These are phyloP conservation scores for Fusarium sp. DNA, from an alignment of 2,329 filamentous ascomycete genomes.

Conservation along the genomic window DNA sequence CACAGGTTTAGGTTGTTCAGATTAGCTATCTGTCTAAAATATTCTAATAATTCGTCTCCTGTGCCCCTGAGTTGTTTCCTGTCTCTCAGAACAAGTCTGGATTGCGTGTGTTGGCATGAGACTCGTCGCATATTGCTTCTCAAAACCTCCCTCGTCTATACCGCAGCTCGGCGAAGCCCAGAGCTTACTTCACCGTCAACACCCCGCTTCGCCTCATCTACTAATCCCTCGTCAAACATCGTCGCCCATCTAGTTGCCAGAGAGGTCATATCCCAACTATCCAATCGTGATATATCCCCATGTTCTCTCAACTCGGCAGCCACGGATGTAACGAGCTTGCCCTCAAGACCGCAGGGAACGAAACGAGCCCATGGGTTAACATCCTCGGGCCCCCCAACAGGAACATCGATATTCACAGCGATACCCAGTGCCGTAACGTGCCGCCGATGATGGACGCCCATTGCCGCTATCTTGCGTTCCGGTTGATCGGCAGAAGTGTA, in stretches of 20 bases:
- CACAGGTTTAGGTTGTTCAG: background rate
- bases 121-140: background rate
- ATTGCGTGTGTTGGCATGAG: background rate
- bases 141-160: background rate
- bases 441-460: slow-evolving; percentile 90
- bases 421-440: slow-evolving; percentile 88
- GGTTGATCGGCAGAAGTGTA: slow-evolving; percentile 43
- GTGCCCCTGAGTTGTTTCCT: background rate
- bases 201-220: slow-evolving; percentile 44
- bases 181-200: slow-evolving; percentile 32
- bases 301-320: slow-evolving; percentile 59
- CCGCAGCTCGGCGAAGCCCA: slow-evolving; percentile 18
- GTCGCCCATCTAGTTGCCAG: slow-evolving; percentile 51
- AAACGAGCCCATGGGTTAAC: slow-evolving; percentile 75
- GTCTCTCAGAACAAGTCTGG: background rate
- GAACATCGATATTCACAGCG: slow-evolving; percentile 79
- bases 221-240: slow-evolving; percentile 52
- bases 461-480: slow-evolving; percentile 83
- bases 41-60: background rate
- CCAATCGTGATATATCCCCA: slow-evolving; percentile 21
- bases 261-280: slow-evolving; percentile 45
- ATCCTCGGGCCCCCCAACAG: slow-evolving; percentile 56
- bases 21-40: background rate
- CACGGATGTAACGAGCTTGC: slow-evolving; percentile 82
- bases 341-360: slow-evolving; percentile 88